Conservation (phyloP, 805 yeast species). For the Maudiozyma barnettii region DNA sequence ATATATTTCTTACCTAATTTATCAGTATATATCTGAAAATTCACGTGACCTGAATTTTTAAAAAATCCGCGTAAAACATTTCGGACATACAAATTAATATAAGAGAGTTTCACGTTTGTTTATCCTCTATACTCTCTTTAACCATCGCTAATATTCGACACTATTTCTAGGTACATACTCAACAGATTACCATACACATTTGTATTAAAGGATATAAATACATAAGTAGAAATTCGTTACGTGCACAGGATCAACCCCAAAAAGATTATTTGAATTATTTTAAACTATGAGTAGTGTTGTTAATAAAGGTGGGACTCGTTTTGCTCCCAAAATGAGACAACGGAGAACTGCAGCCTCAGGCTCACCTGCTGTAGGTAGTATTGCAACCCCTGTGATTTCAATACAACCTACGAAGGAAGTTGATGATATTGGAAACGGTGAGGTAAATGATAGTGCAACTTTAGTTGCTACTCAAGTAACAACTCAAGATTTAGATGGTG, state of each 20-base stretch:
- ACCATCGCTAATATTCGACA: too few relatives aligned
- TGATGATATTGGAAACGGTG: background rate
- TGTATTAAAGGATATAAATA: too few relatives aligned
- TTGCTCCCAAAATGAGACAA: conserved; percentile 48
- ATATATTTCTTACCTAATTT: too few relatives aligned
- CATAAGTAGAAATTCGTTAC: background rate
- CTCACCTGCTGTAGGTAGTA: background rate
- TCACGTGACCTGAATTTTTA: too few relatives aligned
- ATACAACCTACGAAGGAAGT: background rate
- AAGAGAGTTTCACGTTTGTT: too few relatives aligned
- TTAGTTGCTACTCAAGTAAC: background rate
- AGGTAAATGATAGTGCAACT: background rate
- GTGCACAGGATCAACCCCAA: background rate
- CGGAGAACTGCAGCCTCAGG: conserved; percentile 30
- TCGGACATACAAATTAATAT: background rate
- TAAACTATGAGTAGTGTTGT: conserved; percentile 29
- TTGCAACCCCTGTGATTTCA: background rate
- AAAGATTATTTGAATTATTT: background rate
- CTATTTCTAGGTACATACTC: too few relatives aligned
- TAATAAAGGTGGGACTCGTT: conserved; percentile 50
- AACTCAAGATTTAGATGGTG: conserved; percentile 4
- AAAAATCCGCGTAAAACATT: background rate
- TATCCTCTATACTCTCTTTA: too few relatives aligned
- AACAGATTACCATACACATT: too few relatives aligned
- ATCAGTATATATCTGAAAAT: too few relatives aligned